Evolutionary conservation across 2,329 filamentous ascomycete genomes (phyloP), one percentile per base, ranked within the genome.

Genomic region (Pseudogymnoascus sp.): DNA sequence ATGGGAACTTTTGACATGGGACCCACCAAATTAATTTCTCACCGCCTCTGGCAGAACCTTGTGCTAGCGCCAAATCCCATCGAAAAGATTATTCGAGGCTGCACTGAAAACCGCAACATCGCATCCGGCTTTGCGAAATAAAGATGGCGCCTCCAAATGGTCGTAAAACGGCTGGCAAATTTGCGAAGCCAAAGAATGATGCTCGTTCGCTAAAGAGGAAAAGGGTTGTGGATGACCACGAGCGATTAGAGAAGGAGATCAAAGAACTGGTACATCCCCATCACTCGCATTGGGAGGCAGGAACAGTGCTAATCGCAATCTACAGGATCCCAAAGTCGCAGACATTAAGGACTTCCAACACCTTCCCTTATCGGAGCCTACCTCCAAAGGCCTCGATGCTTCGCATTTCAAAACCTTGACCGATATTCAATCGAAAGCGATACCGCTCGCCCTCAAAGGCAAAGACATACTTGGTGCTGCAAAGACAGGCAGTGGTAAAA

Each of bases 401-500:
- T 92, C 90, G 11, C 92, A 97, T 75, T 99, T 93, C 79, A 90
- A 93, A 71, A 87, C 85, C 59, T 81, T 97, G 68, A 99, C 95
- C 65, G 93, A 96, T 67, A 90, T 99, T 70, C 95, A 99, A 78
- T 83, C 88, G 59, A 88, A 88, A 71, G 92, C 93, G n/a, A 88
- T 99, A 64, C 92, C 91, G 5, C 81, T 92, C 65, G 93, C 91
- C 7, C 82, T 99, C 66, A 90, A 96, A 75, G 90, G 91, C 63
- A 80, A 81, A 63, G 95, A 99, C 74, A 90, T 99, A 41, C 86
- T 99, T 41, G 95, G 93, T 43, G 95, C 95, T 4, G 95, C 95
- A 41, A 97, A 96, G 77, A 97, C 93, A 0, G 93, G 93, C 60
- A 96, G 90, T 72, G 93, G 93, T 71, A 97, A 97, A 80, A 97